Evolutionary conservation across 139 green algal genomes (phyloP), one percentile per base, ranked within the genome.

Genomic region (Chlorella vulgaris): DNA sequence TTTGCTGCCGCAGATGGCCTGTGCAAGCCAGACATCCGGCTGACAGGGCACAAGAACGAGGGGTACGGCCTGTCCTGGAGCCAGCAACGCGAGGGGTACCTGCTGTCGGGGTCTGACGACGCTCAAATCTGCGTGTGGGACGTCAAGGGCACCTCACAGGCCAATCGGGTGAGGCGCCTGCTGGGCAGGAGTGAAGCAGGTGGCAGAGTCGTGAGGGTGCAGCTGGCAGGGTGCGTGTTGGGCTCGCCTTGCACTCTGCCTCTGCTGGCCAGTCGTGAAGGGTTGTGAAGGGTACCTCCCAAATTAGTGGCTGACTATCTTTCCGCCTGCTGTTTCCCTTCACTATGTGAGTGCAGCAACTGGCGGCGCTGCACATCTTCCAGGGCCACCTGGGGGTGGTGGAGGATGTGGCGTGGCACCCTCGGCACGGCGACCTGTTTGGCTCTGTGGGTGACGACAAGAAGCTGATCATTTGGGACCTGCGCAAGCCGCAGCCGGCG

Each of bases 121-220:
- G 94, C 94, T 6, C 93, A 98, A 81, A 99, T 99, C 81, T 99
- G 97, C 91, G 69, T 99, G 31, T 99, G 97, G 97, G 97, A 99
- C 86, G 94, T 99, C 60, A 87, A 79, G 42, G 80, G 55, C 40
- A 39, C 69, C 42, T 75, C 80, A 4, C 58, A 78, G 39, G 15
- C 26, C 47, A 83, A 83, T 38, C n/a, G 39, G 78, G 78, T 83
- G 67, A 7, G 78, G 28, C 36, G 66, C 19, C 4, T 29, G 26
- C 10, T 35, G 66, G 66, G 22, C 55, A 65, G 55, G 15, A 15
- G 18, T 5, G 18, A 29, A 21, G 55, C 15, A 24, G 47, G 47
- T 15, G 47, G 47, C 15, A 15, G 47, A n/a, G n/a, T n/a, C n/a
- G n/a, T n/a, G n/a, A n/a, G n/a, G n/a, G n/a, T n/a, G n/a, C n/a